Base-by-base conservation (phyloP, 495 filamentous ascomycete species). In the Aspergillus nanangensis region DNA sequence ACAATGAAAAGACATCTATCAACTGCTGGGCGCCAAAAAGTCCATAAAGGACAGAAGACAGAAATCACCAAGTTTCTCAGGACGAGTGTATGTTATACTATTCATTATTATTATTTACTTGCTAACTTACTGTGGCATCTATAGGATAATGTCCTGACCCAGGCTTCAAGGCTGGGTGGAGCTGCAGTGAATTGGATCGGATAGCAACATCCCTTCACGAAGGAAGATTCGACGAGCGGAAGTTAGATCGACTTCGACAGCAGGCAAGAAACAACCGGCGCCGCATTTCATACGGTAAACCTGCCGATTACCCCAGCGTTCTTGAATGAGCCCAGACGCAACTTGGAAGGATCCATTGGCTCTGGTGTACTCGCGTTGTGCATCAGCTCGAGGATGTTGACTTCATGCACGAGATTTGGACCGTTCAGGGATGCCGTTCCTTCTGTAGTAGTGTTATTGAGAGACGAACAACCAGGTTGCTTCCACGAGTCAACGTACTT, bases 21-120 rank as follows among this genome's bases (percentile, higher is more conserved):
- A 15, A 21, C n/a, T 38, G 36, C 36, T 38, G 18, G 14, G 13
- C 21, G 36, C 13, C 13, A 3, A 21, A 38, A 38, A 21, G 18
- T 10, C 5, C 5, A 18, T 17, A 18, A 38, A 41, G 25, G 36
- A 14, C 33, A 41, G 24, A 40, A 19, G 33, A 14, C 11, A 40
- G 38, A 48, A 24, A 48, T 41, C 3, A 50, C 40, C 31, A 10
- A 27, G 11, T 50, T 50, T 44, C 20, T 50, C 20, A 19, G 44
- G 27, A 40, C 22, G 22, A 31, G 24, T 15, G 34, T 43, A 44
- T 34, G 23, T 31, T 46, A 19, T 38, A 21, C 20, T 33, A 37
- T 41, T 31, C 13, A 7, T 31, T 7, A 13, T 13, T 31, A 31
- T 31, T 7, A 7, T 31, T 31, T 7, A 7, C 13, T 31, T 31